phyloP scores from a whole-genome alignment of 805 yeast species.

The Kuraishia ogatae region DNA sequence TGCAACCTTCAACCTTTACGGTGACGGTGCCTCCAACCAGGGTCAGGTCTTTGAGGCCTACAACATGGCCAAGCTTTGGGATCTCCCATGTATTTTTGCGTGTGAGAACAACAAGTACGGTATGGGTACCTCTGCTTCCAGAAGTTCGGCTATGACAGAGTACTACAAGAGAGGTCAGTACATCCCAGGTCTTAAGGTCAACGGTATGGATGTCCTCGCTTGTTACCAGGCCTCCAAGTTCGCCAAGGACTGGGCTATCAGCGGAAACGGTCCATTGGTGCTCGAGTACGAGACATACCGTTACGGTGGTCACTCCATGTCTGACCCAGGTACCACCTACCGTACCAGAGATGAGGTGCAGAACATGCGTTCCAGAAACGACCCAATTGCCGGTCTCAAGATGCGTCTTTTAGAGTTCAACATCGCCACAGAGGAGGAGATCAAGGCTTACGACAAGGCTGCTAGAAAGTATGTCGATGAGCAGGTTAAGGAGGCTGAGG shows the following conservation, averaged over 20 bases:
- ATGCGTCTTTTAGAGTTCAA: slow-evolving; percentile 71
- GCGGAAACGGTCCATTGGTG: slow-evolving; percentile 94
- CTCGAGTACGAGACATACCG: slow-evolving; percentile 97
- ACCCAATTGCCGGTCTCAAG: slow-evolving; percentile 95
- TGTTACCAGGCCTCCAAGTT: slow-evolving; percentile 92
- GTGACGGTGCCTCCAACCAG: slow-evolving; percentile 99
- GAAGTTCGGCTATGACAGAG: slow-evolving; percentile 95
- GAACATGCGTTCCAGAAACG: slow-evolving; percentile 98
- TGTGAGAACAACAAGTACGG: slow-evolving; percentile 99
- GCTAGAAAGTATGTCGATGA: slow-evolving; percentile 94
- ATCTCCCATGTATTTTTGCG: slow-evolving; percentile 87
- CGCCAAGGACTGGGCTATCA: slow-evolving; percentile 91
- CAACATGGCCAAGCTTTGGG: slow-evolving; percentile 99
- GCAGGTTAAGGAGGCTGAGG: slow-evolving; percentile 90
- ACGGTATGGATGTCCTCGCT: slow-evolving; percentile 97
- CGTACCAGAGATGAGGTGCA: slow-evolving; percentile 99
- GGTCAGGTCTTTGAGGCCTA: slow-evolving; percentile 97
- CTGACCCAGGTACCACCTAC: slow-evolving; percentile 99
- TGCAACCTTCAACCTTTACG: slow-evolving; percentile 85
- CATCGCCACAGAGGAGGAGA: slow-evolving; percentile 90
- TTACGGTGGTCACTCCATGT: slow-evolving; percentile 99
- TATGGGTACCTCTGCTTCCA: slow-evolving; percentile 98
- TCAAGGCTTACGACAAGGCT: slow-evolving; percentile 89
- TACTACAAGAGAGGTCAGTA: slow-evolving; percentile 99
- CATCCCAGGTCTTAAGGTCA: slow-evolving; percentile 96